phyloP scores from a whole-genome alignment of 257 asterid species.

The Solanum raphanifolium region DNA sequence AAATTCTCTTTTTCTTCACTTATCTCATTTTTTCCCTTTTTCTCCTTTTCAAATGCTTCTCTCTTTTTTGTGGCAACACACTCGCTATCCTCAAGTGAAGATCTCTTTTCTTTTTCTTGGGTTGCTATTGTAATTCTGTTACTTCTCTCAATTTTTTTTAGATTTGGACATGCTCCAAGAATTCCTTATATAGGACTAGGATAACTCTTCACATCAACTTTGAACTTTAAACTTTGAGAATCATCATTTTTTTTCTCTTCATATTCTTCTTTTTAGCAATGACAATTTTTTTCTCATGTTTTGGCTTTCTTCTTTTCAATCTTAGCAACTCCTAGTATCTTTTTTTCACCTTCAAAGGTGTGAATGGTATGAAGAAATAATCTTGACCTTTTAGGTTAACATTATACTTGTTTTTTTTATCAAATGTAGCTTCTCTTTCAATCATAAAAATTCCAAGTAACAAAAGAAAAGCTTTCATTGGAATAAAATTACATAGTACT shows the following conservation, averaged over 20 bases:
- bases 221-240: neutral
- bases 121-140: neutral
- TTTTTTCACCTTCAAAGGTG: neutral
- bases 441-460: neutral
- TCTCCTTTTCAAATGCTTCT: neutral
- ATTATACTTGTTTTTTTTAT: neutral
- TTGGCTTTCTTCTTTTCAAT: neutral
- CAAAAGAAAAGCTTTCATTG: neutral
- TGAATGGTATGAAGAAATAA: neutral
- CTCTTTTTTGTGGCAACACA: neutral
- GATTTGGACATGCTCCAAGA: neutral
- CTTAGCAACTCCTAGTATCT: neutral
- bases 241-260: neutral
- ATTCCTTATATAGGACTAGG: neutral
- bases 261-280: neutral
- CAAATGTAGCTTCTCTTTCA: neutral
- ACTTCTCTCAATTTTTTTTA: neutral
- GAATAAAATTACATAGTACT: too few species aligned
- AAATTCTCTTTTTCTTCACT: neutral
- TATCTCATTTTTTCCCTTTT: neutral
- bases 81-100: neutral
- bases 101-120: too few species aligned
- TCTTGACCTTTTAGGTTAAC: neutral
- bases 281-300: neutral
- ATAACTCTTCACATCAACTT: neutral